Conservation (phyloP, 2,329 filamentous ascomycete species). For the Bertia moriformis region DNA sequence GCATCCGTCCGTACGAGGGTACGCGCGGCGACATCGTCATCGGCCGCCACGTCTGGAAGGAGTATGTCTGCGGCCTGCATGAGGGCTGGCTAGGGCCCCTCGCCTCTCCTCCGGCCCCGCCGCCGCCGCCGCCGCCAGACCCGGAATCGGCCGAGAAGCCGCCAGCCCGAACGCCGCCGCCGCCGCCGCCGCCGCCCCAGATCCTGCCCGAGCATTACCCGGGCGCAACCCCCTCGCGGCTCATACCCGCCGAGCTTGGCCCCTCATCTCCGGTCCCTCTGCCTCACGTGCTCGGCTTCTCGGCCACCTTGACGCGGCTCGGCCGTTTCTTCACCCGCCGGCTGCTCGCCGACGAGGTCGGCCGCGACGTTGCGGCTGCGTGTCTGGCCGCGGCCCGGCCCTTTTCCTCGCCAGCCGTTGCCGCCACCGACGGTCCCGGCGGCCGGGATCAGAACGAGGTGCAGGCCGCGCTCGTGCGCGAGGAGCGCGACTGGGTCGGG, state of each 20-base stretch:
- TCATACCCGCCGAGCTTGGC: conserved; percentile 56
- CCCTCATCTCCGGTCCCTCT: conserved; percentile 62
- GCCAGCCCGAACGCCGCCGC: conserved; percentile 34
- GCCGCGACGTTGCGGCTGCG: conserved; percentile 72
- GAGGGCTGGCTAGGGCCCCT: conserved; percentile 92
- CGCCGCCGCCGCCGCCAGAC: conserved; percentile 42
- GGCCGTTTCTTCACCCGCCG: conserved; percentile 79
- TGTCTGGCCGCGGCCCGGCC: conserved; percentile 51
- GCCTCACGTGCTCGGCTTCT: conserved; percentile 83
- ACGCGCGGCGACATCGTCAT: conserved; percentile 74
- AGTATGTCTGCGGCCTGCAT: conserved; percentile 83
- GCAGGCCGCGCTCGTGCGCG: conserved; percentile 46
- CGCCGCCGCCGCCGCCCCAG: conserved; percentile 47
- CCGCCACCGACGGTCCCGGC: conserved; percentile 10
- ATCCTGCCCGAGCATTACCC: conserved; percentile 62
- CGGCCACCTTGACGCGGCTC: conserved; percentile 74
- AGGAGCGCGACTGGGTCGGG: conserved; percentile 77
- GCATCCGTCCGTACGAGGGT: conserved; percentile 58
- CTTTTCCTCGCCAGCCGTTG: conserved; percentile 28
- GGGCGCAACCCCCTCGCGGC: conserved; percentile 44
- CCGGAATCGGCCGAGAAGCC: conserved; percentile 33
- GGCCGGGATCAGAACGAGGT: conserved; percentile 36
- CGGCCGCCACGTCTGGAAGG: conserved; percentile 89
- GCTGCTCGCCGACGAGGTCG: conserved; percentile 71
- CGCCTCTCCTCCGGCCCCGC: conserved; percentile 40